Percentiles rank a stretch among this genome's conserved stretches.
phyloP scores from a whole-genome alignment of 2,329 filamentous ascomycete species.

The Hypoxylon sp. region DNA sequence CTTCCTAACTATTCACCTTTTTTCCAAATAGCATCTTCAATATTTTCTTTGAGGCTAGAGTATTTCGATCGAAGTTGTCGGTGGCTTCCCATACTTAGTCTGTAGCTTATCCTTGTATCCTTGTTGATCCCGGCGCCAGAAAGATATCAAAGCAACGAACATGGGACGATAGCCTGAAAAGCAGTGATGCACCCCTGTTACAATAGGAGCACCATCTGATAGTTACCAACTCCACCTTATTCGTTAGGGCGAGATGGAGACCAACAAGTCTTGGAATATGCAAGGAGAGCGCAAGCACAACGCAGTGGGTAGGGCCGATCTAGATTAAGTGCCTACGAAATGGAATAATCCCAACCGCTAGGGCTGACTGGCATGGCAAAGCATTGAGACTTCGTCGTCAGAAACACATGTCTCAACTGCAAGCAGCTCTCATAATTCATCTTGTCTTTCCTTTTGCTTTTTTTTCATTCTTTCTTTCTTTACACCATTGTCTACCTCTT shows the following conservation, averaged over 20 bases:
- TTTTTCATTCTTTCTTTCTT: constrained; percentile 6
- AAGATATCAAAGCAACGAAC: constrained; percentile 47
- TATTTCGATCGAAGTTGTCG: constrained; percentile 38
- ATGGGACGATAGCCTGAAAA: constrained; percentile 47
- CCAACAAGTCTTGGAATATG: constrained; percentile 26
- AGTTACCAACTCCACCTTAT: constrained; percentile 31
- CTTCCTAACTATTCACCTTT: constrained; percentile 38
- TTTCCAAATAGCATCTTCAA: constrained; percentile 45
- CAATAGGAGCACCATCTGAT: constrained; percentile 31
- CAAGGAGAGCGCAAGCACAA: constrained; percentile 22
- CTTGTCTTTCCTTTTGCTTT: background rate
- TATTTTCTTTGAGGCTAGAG: constrained; percentile 39
- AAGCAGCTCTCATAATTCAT: constrained; percentile 16
- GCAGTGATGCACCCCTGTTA: constrained; percentile 42
- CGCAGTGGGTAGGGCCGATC: constrained; percentile 27
- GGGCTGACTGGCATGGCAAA: constrained; percentile 30
- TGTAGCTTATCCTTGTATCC: constrained; percentile 51
- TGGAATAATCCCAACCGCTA: constrained; percentile 24
- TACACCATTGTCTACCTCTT: background rate
- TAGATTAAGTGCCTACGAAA: constrained; percentile 15
- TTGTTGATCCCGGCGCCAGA: constrained; percentile 51
- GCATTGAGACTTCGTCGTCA: constrained; percentile 2
- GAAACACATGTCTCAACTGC: constrained; percentile 6
- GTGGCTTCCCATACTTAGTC: constrained; percentile 33
- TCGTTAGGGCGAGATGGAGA: constrained; percentile 22